These are phyloP conservation scores for Pezicula neosporulosa DNA, from an alignment of 2,329 filamentous ascomycete genomes.

Conservation along the genomic window DNA sequence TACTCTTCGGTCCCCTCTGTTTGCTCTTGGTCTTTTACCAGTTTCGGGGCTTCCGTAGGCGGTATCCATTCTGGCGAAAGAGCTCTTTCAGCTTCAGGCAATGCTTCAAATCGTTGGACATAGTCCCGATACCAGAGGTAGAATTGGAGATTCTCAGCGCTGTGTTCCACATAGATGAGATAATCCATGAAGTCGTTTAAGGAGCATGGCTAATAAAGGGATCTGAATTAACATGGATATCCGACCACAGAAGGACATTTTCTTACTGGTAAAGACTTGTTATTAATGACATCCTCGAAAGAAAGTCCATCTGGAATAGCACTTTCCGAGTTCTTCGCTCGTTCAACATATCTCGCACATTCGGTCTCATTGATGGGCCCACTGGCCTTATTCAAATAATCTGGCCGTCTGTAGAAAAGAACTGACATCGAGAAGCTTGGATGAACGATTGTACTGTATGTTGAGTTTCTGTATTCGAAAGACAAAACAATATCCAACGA, in stretches of 20 bases:
- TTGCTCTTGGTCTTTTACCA: conserved; percentile 13
- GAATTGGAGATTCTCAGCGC: conserved; percentile 79
- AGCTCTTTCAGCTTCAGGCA: conserved; percentile 39
- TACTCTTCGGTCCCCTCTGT: conserved; percentile 4
- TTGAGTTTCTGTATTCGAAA: background rate
- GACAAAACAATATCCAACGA: no score
- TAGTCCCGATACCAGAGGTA: conserved; percentile 60
- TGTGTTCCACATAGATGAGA: conserved; percentile 72
- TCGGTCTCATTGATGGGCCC: conserved; percentile 21
- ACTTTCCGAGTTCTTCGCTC: conserved; percentile 26
- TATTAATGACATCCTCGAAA: conserved; percentile 73
- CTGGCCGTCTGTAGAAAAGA: conserved; percentile 27
- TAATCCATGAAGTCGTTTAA: conserved; percentile 83
- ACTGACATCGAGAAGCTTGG: conserved; percentile 18
- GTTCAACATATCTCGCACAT: conserved; percentile 19
- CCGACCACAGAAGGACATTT: background rate
- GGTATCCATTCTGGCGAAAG: conserved; percentile 68
- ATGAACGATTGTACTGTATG: background rate
- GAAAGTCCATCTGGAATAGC: conserved; percentile 69
- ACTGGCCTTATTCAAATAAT: conserved; percentile 18
- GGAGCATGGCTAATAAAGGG: conserved; percentile 62
- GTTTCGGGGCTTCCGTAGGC: conserved; percentile 7
- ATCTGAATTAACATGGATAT: no score
- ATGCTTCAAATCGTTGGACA: conserved; percentile 42
- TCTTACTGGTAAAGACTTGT: conserved; percentile 74